Evolutionary conservation across 2,329 filamentous ascomycete species (phyloP), one percentile per base, ranked within the genome.

Genomic region (Fusarium dlaminii): DNA sequence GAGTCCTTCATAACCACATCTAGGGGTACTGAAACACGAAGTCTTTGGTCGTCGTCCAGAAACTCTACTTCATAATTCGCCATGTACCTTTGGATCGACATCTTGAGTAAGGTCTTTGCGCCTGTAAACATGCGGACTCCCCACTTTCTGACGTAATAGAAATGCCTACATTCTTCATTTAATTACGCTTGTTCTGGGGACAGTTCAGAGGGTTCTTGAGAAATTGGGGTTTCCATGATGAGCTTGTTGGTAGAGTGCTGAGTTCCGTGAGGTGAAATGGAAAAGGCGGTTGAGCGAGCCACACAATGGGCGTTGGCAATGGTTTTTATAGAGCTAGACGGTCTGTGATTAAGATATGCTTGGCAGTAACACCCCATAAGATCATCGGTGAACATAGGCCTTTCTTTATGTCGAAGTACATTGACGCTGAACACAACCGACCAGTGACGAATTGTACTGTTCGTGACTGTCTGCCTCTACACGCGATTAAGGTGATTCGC

Each of bases 401-500:
- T 49, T n/a, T 29, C 8, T 29, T 12, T 3, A 13, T 22, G 27
- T 11, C 13, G 2, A 30, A 12, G 20, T 10, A 13, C 5, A 13
- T 24, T 3, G 29, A 18, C 10, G 8, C 29, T 24, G 45, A 48
- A 48, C 5, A 46, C 2, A 22, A 11, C 1, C 1, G 27, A 46
- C 1, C 13, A 22, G 13, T 29, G 9, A 0, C 6, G 14, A 14
- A 3, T 11, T 6, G 0, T 29, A 4, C 2, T 46, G 24, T 20
- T 29, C 18, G 10, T 7, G 5, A 10, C 24, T 13, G 5, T 20
- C 8, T 27, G 12, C 7, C 8, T 29, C 12, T 29, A 8, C 8
- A 27, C 2, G 1, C 0, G 18, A 29, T 5, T 6, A 29, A 29
- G 18, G 6, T 22, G 1, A 29, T 10, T 8, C 13, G 2, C 5